phyloP scores from a whole-genome alignment of 2,329 filamentous ascomycete genomes.

The Pseudogymnoascus sp. region DNA sequence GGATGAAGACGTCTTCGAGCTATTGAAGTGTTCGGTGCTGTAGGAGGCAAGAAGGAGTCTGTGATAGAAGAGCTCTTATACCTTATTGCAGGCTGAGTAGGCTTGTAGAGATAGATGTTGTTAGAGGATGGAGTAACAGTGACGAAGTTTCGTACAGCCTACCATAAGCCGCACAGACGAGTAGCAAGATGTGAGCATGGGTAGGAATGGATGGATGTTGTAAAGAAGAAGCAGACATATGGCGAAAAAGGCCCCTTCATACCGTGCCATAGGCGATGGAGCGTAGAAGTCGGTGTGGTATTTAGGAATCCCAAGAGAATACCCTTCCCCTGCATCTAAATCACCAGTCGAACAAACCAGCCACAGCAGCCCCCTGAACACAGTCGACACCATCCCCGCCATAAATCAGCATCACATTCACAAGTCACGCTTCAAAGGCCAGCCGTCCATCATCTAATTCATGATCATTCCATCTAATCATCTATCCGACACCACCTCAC shows the following conservation, averaged over 20 bases:
- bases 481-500: neutral
- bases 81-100: neutral
- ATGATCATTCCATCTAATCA: neutral
- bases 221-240: neutral
- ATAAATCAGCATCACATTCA: neutral
- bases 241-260: neutral
- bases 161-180: neutral
- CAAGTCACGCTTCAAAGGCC: neutral
- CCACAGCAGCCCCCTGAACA: neutral
- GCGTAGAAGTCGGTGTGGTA: neutral
- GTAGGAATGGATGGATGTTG: no score
- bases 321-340: neutral
- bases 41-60: neutral
- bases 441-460: neutral
- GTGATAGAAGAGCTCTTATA: neutral
- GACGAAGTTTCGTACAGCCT: neutral
- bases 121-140: no score
- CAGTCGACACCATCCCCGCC: neutral
- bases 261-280: no score
- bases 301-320: neutral
- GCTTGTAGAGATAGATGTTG: neutral
- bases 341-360: neutral
- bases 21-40: neutral
- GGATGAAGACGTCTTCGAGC: neutral
- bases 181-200: neutral